phyloP scores from a whole-genome alignment of 495 filamentous ascomycete species.

The Penicillium argentinense region DNA sequence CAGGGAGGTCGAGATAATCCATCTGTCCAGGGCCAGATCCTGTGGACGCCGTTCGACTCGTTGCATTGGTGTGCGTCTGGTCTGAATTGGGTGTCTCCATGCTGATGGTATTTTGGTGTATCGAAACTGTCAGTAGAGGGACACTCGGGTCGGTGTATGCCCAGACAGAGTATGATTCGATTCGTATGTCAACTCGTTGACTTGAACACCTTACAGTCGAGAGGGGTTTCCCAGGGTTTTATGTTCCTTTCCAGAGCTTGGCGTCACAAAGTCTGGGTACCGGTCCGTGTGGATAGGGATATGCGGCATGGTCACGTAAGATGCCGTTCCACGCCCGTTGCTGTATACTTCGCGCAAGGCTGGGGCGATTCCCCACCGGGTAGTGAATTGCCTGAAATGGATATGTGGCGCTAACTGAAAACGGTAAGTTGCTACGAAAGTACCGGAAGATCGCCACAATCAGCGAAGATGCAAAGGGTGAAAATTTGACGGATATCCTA shows the following conservation, averaged over 20 bases:
- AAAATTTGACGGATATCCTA: too few species aligned
- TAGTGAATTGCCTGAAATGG: conserved; percentile 23
- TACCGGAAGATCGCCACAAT: background rate
- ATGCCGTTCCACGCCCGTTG: background rate
- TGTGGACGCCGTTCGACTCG: conserved; percentile 28
- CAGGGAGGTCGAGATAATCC: conserved; percentile 54
- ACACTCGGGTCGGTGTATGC: too few species aligned
- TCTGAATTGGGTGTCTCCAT: conserved; percentile 22
- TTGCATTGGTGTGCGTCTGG: conserved; percentile 10
- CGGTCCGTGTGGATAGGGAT: background rate
- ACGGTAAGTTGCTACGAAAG: conserved; percentile 33
- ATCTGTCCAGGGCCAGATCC: conserved; percentile 19
- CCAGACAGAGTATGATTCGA: too few species aligned
- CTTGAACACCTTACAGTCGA: background rate
- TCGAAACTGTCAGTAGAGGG: background rate
- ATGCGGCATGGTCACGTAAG: conserved; percentile 4
- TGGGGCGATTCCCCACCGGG: conserved; percentile 10
- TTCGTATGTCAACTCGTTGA: background rate
- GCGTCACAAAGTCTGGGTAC: conserved; percentile 3
- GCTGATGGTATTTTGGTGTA: conserved; percentile 3
- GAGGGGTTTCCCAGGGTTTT: conserved; percentile 8
- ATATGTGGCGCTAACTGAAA: conserved; percentile 17
- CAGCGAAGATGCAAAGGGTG: too few species aligned
- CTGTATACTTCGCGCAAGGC: background rate
- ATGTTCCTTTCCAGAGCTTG: conserved; percentile 8